Conservation (phyloP, 345 rosid species). For the Corymbia maculata region DNA sequence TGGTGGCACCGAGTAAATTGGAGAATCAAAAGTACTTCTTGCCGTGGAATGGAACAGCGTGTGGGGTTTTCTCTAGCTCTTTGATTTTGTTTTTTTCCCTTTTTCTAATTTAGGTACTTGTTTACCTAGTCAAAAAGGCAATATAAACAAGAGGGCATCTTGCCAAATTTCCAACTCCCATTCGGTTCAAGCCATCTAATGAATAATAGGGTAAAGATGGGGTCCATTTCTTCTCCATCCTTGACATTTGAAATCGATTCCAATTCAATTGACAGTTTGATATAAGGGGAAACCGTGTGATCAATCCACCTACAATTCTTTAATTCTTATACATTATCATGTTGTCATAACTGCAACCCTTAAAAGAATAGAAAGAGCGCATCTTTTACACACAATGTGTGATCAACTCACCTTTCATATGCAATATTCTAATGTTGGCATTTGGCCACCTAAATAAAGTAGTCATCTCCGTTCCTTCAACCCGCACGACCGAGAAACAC, state of each 20-base stretch:
- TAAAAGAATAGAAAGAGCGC: neutral
- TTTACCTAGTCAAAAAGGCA: neutral
- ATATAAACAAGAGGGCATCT: neutral
- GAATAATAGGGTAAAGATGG: neutral
- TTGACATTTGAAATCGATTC: neutral
- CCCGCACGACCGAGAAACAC: neutral
- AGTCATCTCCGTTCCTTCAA: neutral
- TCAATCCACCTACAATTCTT: neutral
- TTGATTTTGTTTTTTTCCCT: neutral
- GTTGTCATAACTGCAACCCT: neutral
- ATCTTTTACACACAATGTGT: neutral
- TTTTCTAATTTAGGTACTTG: neutral
- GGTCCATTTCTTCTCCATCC: neutral
- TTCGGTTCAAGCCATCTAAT: neutral
- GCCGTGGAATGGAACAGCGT: neutral
- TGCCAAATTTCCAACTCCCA: neutral
- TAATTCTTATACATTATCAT: neutral
- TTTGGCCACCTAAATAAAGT: neutral
- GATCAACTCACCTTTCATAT: neutral
- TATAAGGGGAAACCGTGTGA: neutral
- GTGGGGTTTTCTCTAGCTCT: neutral
- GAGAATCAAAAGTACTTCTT: neutral
- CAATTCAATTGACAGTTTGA: neutral
- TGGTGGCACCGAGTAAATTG: neutral
- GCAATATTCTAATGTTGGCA: neutral